Evolutionary conservation across 164 flowering plant genomes (phyloP), one percentile per base, ranked within the genome.

Genomic region (Tetrastigma voinierianum): DNA sequence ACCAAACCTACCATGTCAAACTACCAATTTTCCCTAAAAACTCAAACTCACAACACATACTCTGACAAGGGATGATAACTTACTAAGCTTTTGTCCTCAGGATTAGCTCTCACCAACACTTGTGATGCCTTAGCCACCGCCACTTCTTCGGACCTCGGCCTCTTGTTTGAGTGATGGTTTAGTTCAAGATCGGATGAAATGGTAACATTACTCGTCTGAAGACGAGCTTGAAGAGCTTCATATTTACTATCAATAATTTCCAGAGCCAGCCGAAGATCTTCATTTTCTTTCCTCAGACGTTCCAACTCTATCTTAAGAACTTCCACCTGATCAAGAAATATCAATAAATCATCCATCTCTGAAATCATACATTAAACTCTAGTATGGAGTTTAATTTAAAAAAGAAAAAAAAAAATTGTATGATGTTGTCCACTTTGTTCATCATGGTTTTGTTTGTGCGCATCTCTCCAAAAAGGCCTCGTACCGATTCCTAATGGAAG

Each of bases 261-360:
- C 21, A 82, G 52, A 76, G 65, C 46, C 1, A 48, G 25, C 11
- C 53, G 71, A 3, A 82, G 74, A 14, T 59, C 52, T 57, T 82
- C 72, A 17, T 82, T 82, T 75, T 82, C 83, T 58, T 78, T 72
- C 11, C 64, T 18, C 66, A 69, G 9, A 12, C 40, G 20, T 49
- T 69, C 57, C 63, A 82, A 3, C 60, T 80, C 70, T 2, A 19
- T 68, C 65, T 65, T 32, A 11, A 82, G 73, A 13, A 19, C 47
- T 62, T 66, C 66, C 69, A 67, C 70, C 78, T 78, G 61, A 62
- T 17, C 3, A 46, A 65, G 46, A 1, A 21, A 23, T 18, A 20
- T 20, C 3, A 16, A 10, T 51, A 60, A 49, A 14, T 49, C 52
- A 14, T 49, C 52, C 52, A 49, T 49, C 15, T 14, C 16, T 49